These are phyloP conservation scores for Ganoderma sp. DNA, from an alignment of 1,284 basidiomycete genomes.

Conservation along the genomic window DNA sequence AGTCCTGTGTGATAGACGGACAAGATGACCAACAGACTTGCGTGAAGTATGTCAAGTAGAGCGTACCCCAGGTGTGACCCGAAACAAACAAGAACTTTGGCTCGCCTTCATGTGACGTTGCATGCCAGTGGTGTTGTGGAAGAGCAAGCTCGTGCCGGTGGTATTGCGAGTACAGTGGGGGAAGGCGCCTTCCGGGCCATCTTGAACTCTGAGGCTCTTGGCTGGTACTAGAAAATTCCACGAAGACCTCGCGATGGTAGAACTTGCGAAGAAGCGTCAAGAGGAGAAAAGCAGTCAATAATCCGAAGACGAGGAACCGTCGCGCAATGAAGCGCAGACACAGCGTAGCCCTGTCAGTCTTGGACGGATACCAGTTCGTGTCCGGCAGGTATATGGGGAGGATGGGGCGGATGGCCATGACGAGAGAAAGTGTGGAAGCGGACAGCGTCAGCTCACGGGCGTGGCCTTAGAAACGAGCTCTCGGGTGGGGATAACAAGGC, in stretches of 20 bases:
- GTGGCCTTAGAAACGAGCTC: neutral
- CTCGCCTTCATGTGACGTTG: constrained; percentile 2
- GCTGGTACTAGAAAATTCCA: neutral
- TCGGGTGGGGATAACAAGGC: neutral
- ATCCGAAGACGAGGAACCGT: neutral
- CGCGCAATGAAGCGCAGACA: neutral
- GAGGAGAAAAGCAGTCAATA: neutral
- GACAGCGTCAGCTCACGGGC: neutral
- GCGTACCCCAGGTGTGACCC: neutral
- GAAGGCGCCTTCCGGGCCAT: neutral
- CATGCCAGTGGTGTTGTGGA: constrained; percentile 23
- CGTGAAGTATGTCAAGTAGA: neutral
- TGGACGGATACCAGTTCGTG: neutral
- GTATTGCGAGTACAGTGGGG: constrained; percentile 23
- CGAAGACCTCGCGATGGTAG: neutral
- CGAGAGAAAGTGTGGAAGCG: neutral
- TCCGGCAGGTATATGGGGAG: neutral
- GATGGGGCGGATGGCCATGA: neutral
- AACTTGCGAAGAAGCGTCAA: neutral
- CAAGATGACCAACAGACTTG: neutral
- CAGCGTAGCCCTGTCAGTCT: neutral
- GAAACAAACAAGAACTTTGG: constrained; percentile 23
- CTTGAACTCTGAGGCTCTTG: neutral
- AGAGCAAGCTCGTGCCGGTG: constrained; percentile 18
- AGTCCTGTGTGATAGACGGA: constrained; percentile 1